Evolutionary conservation across 2,329 filamentous ascomycete species (phyloP).

Genomic region (Xenoacremonium recifei): DNA sequence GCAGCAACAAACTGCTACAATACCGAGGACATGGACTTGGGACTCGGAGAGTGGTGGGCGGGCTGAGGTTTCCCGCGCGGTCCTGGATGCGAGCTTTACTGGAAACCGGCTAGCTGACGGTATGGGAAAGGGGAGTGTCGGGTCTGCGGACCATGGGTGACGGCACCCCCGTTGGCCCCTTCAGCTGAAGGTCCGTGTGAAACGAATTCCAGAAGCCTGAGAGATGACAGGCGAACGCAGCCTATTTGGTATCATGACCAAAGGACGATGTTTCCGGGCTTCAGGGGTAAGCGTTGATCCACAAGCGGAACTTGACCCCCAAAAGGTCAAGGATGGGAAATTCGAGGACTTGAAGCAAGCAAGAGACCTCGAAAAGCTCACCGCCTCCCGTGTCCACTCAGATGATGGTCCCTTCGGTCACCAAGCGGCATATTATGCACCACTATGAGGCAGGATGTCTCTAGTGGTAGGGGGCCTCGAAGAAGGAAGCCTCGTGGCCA

Average conservation of each 20-base stretch:
- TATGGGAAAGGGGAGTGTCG: constrained; percentile 3
- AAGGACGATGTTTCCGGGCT: constrained; percentile 13
- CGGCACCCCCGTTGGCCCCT: neutral
- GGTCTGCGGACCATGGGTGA: neutral
- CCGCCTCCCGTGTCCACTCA: constrained; percentile 24
- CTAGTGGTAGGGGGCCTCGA: constrained; percentile 21
- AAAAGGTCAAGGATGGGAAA: constrained; percentile 20
- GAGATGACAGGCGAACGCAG: constrained; percentile 5
- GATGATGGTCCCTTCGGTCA: constrained; percentile 14
- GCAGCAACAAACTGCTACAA: constrained; percentile 17
- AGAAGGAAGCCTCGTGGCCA: constrained; percentile 21
- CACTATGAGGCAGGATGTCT: constrained; percentile 11
- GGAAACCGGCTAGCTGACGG: constrained; percentile 9
- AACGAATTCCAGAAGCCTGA: constrained; percentile 2
- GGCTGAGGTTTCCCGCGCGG: constrained; percentile 13
- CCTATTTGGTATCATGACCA: constrained; percentile 13
- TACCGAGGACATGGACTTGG: constrained; percentile 31
- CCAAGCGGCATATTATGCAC: constrained; percentile 21
- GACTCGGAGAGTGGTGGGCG: constrained; percentile 15
- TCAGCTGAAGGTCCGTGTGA: neutral
- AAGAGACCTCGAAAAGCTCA: constrained; percentile 22
- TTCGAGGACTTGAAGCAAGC: constrained; percentile 18
- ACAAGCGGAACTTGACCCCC: constrained; percentile 17
- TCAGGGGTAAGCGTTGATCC: constrained; percentile 21
- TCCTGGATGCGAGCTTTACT: constrained; percentile 6